Evolutionary conservation across 2,329 filamentous ascomycete genomes (phyloP).

Genomic region (Hypoxylon sp.): DNA sequence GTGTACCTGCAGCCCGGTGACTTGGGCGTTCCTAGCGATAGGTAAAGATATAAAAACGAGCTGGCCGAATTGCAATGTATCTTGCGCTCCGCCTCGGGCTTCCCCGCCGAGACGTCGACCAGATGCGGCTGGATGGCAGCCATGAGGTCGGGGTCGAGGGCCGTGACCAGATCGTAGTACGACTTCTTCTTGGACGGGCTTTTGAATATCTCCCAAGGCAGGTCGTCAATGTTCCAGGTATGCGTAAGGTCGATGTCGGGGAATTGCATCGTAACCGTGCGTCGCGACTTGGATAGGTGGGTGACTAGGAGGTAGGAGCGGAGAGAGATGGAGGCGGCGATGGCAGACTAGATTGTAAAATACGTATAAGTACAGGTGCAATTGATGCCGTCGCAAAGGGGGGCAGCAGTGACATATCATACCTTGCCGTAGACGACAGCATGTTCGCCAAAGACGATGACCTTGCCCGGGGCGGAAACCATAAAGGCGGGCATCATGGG

Average conservation of each 20-base stretch:
- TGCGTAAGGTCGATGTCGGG: constrained; percentile 89
- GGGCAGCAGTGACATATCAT: constrained; percentile 36
- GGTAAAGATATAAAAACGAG: constrained; percentile 90
- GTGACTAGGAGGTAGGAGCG: constrained; percentile 97
- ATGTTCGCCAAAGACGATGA: constrained; percentile 98
- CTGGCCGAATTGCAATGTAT: constrained; percentile 83
- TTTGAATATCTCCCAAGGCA: constrained; percentile 87
- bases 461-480: constrained; percentile 97
- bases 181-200: constrained; percentile 87
- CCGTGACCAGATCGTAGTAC: constrained; percentile 89
- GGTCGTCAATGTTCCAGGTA: constrained; percentile 90
- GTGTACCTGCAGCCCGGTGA: constrained; percentile 88
- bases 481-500: constrained; percentile 90
- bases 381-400: constrained; percentile 5
- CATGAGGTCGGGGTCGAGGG: constrained; percentile 83
- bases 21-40: constrained; percentile 81
- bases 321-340: constrained; percentile 93
- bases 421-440: constrained; percentile 97
- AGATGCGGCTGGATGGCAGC: constrained; percentile 83
- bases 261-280: constrained; percentile 87
- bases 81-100: constrained; percentile 76
- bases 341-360: constrained; percentile 72
- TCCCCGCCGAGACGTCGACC: constrained; percentile 69
- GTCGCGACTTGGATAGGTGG: constrained; percentile 88
- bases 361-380: constrained; percentile 18